Evolutionary conservation across 2,329 filamentous ascomycete species (phyloP).

Genomic region (Phialophora macrospora): DNA sequence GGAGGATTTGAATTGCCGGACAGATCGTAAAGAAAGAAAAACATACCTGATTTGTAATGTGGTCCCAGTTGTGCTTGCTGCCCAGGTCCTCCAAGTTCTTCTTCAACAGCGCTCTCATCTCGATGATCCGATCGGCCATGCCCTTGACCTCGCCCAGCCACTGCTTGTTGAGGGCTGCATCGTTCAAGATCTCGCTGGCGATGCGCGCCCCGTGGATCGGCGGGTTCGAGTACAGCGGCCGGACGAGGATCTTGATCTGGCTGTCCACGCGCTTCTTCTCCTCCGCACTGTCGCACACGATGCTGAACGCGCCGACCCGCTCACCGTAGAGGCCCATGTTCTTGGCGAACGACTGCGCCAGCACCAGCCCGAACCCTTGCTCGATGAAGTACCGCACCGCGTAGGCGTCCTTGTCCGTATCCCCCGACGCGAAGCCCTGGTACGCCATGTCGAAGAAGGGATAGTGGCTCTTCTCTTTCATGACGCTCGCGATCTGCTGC

Average conservation of each 20-base stretch:
- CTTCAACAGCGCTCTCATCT: slow-evolving; percentile 93
- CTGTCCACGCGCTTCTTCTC: slow-evolving; percentile 97
- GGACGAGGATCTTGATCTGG: slow-evolving; percentile 97
- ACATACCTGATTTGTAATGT: slow-evolving; percentile 83
- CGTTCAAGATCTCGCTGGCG: slow-evolving; percentile 88
- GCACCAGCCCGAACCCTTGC: slow-evolving; percentile 84
- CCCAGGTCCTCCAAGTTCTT: slow-evolving; percentile 92
- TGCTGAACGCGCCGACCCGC: slow-evolving; percentile 94
- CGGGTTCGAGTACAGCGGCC: slow-evolving; percentile 97
- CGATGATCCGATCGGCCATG: slow-evolving; percentile 99
- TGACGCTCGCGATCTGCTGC: slow-evolving; percentile 82
- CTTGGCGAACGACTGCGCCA: slow-evolving; percentile 96
- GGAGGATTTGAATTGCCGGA: too few species aligned
- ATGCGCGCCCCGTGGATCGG: slow-evolving; percentile 95
- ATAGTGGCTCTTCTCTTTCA: slow-evolving; percentile 86
- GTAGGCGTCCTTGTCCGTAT: slow-evolving; percentile 91
- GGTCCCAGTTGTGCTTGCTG: slow-evolving; percentile 96
- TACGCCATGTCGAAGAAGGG: slow-evolving; percentile 99
- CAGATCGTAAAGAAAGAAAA: background rate
- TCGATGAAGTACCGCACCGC: slow-evolving; percentile 91
- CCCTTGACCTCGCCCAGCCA: slow-evolving; percentile 97
- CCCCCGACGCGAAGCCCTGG: slow-evolving; percentile 93
- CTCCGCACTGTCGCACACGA: slow-evolving; percentile 80
- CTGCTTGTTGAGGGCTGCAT: slow-evolving; percentile 81
- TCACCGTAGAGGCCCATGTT: slow-evolving; percentile 99